phyloP scores from a whole-genome alignment of 106 monocot species.

The Dendrobium chrysotoxum region DNA sequence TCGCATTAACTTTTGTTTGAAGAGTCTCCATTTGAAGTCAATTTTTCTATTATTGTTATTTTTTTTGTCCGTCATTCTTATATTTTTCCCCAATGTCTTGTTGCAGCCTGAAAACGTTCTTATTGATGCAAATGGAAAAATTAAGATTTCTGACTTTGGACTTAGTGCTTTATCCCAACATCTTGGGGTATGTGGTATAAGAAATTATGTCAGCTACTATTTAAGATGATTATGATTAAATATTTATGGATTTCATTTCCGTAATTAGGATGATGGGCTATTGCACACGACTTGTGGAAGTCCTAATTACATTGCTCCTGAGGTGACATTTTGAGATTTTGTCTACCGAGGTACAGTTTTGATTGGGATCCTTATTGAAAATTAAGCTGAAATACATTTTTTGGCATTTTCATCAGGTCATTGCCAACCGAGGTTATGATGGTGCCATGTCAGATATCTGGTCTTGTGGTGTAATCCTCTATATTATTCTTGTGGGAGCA shows the following conservation, averaged over 20 bases:
- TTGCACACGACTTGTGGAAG: conserved; percentile 97
- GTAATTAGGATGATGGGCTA: conserved; percentile 68
- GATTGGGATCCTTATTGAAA: neutral
- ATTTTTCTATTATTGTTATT: neutral
- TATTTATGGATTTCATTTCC: neutral
- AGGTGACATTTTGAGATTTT: conserved; percentile 21
- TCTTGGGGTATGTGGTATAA: conserved; percentile 7
- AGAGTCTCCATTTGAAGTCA: neutral
- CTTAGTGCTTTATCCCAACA: conserved; percentile 79
- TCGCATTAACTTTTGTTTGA: neutral
- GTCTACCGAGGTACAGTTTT: neutral
- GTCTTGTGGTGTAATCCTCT: conserved; percentile 96
- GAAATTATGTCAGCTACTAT: neutral
- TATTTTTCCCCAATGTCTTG: neutral
- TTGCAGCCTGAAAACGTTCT: conserved; percentile 93
- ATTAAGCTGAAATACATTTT: neutral
- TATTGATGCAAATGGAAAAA: conserved; percentile 62
- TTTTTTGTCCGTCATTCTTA: neutral
- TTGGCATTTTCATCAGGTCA: conserved; percentile 39
- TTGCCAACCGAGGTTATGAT: conserved; percentile 86
- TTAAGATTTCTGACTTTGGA: conserved; percentile 93
- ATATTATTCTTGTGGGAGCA: conserved; percentile 66
- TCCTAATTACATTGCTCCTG: conserved; percentile 90
- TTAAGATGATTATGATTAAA: neutral
- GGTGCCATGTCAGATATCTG: conserved; percentile 86